phyloP scores from a whole-genome alignment of 2,329 filamentous ascomycete genomes.

The Verticillium longisporum region DNA sequence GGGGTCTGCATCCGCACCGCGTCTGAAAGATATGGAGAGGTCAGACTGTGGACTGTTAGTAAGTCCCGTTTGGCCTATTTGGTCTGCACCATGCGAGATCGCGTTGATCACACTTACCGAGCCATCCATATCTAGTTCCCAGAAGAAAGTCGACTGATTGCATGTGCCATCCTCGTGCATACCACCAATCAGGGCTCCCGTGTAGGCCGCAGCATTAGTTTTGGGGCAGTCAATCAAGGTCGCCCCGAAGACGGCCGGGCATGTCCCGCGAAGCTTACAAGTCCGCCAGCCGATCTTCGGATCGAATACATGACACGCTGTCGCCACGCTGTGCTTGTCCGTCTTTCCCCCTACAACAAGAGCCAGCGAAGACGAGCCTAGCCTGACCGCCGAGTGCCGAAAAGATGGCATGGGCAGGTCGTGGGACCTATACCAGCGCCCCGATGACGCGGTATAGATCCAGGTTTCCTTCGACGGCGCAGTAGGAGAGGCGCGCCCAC shows the following conservation, averaged over 20 bases:
- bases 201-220: slow-evolving; percentile 23
- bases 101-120: slow-evolving; percentile 22
- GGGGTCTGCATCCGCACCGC: background rate
- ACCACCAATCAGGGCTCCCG: slow-evolving; percentile 66
- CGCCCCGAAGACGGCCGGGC: slow-evolving; percentile 37
- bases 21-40: background rate
- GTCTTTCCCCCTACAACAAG: slow-evolving; percentile 59
- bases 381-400: slow-evolving; percentile 59
- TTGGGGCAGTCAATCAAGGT: slow-evolving; percentile 23
- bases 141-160: slow-evolving; percentile 55
- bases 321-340: slow-evolving; percentile 37
- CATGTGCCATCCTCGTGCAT: slow-evolving; percentile 59
- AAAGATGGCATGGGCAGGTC: slow-evolving; percentile 67
- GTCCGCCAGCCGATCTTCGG: slow-evolving; percentile 38
- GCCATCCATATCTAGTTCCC: slow-evolving; percentile 44
- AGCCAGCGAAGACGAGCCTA: slow-evolving; percentile 41
- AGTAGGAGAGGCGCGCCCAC: slow-evolving; percentile 73
- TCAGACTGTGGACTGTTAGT: background rate
- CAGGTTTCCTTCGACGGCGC: slow-evolving; percentile 67
- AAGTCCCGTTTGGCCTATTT: background rate
- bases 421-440: slow-evolving; percentile 56
- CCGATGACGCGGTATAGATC: slow-evolving; percentile 47
- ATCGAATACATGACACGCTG: slow-evolving; percentile 46
- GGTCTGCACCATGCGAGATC: background rate
- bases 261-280: slow-evolving; percentile 29